Base-by-base conservation (phyloP, 139 green algal species). In the Picochlorum sp. region DNA sequence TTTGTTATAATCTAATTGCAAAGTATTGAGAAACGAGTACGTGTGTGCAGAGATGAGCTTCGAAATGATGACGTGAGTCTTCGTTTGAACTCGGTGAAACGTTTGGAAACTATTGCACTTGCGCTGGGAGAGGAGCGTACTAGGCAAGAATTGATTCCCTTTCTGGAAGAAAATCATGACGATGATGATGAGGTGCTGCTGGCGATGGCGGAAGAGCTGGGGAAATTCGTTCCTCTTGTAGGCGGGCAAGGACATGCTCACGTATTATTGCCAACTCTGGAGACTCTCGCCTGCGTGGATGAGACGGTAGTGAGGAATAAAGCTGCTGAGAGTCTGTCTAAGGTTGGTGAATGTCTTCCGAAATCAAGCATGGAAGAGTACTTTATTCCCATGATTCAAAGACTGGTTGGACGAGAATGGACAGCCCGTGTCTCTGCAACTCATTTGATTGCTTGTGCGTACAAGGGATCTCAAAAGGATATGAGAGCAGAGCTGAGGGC, bases 251-350 rank as follows among this genome's bases (percentile, higher is more conserved):
- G 74, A 7, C 73, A 91, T 57, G 93, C 74, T 0, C 71, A 91
- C 45, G 45, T 74, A 14, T 67, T 99, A 50, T 76, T 99, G 49
- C 74, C 69, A 7, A 84, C 93, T 14, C 78, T 99, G n/a, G 93
- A 98, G 73, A 79, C 74, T 14, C 81, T 99, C 28, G 80, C 81
- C 10, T 86, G 79, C 16, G 90, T 97, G 5, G 93, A 98, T 65
- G 93, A 99, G 70, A 98, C 93, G 13, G 93, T 99, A 29, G 93
- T 99, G 30, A 69, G 93, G 10, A 89, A 98, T 33, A 90, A 86
- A 41, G 93, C 93, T 18, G 89, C 94, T 16, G 83, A 92, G 53
- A 89, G 82, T 5, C 67, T 98, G 12, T 65, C 58, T 57, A 86
- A 89, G 50, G 83, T 97, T 7, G 83, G 64, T 1, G 59, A 69